These are phyloP conservation scores for Geopyxis carbonaria DNA, from an alignment of 495 filamentous ascomycete genomes.

Conservation along the genomic window DNA sequence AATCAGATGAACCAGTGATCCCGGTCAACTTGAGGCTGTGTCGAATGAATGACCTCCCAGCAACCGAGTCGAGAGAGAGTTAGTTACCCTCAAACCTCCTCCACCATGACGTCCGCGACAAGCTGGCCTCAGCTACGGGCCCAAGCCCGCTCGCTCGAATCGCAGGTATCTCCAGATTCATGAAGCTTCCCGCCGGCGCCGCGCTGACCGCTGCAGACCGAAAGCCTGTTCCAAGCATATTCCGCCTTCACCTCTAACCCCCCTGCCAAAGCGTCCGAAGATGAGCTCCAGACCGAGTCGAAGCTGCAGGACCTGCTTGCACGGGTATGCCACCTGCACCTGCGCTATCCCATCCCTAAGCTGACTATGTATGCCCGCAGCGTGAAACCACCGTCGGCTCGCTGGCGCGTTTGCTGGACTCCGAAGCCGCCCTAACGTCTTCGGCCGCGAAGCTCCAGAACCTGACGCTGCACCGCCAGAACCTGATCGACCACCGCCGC, in stretches of 20 bases:
- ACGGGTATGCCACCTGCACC: slow-evolving; percentile 34
- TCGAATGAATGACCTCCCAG: no score
- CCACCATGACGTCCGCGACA: slow-evolving; percentile 58
- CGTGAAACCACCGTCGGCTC: slow-evolving; percentile 67
- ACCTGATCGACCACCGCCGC: slow-evolving; percentile 69
- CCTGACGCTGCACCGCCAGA: slow-evolving; percentile 76
- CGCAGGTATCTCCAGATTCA: slow-evolving; percentile 48
- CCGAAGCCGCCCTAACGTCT: slow-evolving; percentile 71
- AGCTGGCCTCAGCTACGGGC: slow-evolving; percentile 94
- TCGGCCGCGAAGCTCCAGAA: slow-evolving; percentile 92
- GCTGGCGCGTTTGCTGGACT: slow-evolving; percentile 79
- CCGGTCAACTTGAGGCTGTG: no score
- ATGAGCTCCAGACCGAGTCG: slow-evolving; percentile 61
- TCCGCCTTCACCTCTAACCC: slow-evolving; percentile 85
- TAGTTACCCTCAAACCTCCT: no score
- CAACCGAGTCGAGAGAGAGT: no score
- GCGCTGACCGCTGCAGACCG: slow-evolving; percentile 45
- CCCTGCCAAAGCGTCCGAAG: slow-evolving; percentile 64
- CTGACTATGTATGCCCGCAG: no score
- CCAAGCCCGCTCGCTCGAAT: slow-evolving; percentile 77
- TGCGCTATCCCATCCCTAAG: background rate
- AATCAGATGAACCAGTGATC: no score
- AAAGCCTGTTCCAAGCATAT: slow-evolving; percentile 84
- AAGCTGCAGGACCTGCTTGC: slow-evolving; percentile 75
- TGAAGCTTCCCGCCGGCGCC: background rate